These are phyloP conservation scores for Ostreobium quekettii DNA, from an alignment of 139 green algal genomes.

Conservation along the genomic window DNA sequence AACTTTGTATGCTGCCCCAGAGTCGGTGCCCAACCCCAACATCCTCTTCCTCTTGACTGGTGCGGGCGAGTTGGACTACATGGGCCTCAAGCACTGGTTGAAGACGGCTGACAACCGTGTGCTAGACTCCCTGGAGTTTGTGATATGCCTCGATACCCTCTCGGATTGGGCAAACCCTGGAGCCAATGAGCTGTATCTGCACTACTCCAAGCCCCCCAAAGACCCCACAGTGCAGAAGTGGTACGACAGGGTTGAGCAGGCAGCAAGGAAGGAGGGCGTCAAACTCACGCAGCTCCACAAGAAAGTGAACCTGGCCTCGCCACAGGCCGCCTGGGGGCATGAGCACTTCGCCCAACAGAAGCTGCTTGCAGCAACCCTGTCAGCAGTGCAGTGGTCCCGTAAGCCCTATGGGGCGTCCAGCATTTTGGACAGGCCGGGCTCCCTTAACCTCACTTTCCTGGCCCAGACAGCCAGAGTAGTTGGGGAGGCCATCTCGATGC, in stretches of 20 bases:
- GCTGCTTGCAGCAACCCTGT: conserved; percentile 31
- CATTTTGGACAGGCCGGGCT: not conserved
- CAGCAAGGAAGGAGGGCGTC: conserved; percentile 11
- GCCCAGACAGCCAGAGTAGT: conserved; percentile 2
- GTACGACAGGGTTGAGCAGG: conserved; percentile 25
- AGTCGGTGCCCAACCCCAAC: conserved; percentile 13
- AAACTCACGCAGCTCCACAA: conserved; percentile 27
- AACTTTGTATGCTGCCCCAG: not conserved
- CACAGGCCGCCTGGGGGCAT: conserved; percentile 32
- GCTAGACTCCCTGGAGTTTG: conserved; percentile 34
- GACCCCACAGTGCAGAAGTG: conserved; percentile 23
- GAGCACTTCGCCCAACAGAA: conserved; percentile 32
- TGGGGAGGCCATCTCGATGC: not conserved
- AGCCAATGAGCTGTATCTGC: conserved; percentile 21
- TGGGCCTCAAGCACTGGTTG: conserved; percentile 36
- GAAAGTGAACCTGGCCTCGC: conserved; percentile 31
- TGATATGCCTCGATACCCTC: conserved; percentile 29
- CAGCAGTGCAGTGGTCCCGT: conserved; percentile 8
- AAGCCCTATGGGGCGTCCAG: not conserved
- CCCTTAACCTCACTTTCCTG: not conserved
- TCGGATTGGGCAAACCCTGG: not conserved
- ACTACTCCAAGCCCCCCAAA: conserved; percentile 34
- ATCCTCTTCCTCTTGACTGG: conserved; percentile 35
- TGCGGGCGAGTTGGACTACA: conserved; percentile 28
- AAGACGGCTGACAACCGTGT: conserved; percentile 22